Evolutionary conservation across 1,139 yeast genomes (phyloP).

Genomic region (Kazachstania sp.): DNA sequence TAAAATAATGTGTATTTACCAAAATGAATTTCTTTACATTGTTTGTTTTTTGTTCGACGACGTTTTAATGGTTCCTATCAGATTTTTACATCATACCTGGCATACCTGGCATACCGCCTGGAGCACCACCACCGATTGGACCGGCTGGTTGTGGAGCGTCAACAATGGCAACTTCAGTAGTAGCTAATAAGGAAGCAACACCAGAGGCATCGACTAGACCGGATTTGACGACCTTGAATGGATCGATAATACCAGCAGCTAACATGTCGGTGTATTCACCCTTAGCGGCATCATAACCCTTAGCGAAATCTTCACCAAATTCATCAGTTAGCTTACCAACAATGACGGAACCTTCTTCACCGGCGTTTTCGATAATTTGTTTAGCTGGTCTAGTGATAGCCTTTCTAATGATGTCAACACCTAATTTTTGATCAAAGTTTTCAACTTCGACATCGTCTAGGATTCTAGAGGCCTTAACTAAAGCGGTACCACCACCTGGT

Average conservation of each 20-base stretch:
- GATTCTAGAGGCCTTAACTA: constrained; percentile 84
- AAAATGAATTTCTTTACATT: too few relatives aligned
- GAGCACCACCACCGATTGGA: constrained; percentile 57
- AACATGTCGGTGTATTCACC: constrained; percentile 96
- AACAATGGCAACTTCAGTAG: constrained; percentile 97
- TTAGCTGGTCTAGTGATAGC: constrained; percentile 97
- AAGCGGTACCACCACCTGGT: constrained; percentile 99
- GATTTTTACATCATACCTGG: constrained; percentile 25
- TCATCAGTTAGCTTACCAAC: constrained; percentile 86
- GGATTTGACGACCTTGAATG: constrained; percentile 96
- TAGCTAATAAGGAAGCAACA: constrained; percentile 95
- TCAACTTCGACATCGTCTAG: constrained; percentile 73
- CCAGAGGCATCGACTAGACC: constrained; percentile 97
- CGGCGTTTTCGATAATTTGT: constrained; percentile 96
- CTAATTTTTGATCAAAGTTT: constrained; percentile 96
- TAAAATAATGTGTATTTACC: too few relatives aligned
- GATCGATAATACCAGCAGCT: constrained; percentile 96
- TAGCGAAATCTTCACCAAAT: constrained; percentile 78
- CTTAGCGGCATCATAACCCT: constrained; percentile 89
- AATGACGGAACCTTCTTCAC: constrained; percentile 96
- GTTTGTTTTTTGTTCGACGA: too few relatives aligned
- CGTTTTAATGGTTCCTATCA: too few relatives aligned
- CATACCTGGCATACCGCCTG: constrained; percentile 59
- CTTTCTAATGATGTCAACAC: constrained; percentile 90
- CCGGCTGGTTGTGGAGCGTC: constrained; percentile 91